Conservation (phyloP, 108 stramenopile species). For the Hondaea fermentalgiana region DNA sequence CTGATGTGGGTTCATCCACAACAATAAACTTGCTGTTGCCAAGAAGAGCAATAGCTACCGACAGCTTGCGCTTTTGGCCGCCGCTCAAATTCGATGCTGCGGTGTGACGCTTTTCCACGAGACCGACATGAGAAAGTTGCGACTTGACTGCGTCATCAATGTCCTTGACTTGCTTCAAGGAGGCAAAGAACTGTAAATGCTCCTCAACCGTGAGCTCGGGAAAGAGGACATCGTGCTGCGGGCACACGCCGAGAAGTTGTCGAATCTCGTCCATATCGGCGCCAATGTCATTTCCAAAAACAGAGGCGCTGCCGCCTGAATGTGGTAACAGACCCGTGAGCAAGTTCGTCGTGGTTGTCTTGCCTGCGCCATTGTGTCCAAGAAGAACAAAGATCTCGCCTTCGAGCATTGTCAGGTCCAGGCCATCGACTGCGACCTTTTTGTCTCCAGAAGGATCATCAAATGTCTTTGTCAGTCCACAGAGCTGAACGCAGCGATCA, state of each 20-base stretch:
- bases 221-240: slow-evolving; percentile 62
- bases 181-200: slow-evolving; percentile 52
- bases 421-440: slow-evolving; percentile 75
- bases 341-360: slow-evolving; percentile 71
- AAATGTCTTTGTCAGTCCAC: slow-evolving; percentile 51
- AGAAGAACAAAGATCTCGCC: slow-evolving; percentile 83
- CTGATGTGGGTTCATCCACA: slow-evolving; percentile 59
- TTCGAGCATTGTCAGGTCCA: slow-evolving; percentile 73
- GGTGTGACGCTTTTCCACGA: slow-evolving; percentile 43
- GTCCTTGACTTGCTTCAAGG: slow-evolving; percentile 25
- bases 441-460: slow-evolving; percentile 51
- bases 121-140: slow-evolving; percentile 45
- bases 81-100: slow-evolving; percentile 39
- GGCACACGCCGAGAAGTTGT: slow-evolving; percentile 49
- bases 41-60: slow-evolving; percentile 50
- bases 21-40: slow-evolving; percentile 46
- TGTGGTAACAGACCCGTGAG: slow-evolving; percentile 80
- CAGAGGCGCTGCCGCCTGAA: slow-evolving; percentile 64
- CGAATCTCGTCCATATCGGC: slow-evolving; percentile 32
- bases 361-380: slow-evolving; percentile 79
- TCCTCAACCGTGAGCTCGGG: slow-evolving; percentile 47
- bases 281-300: background rate
- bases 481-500: slow-evolving; percentile 17
- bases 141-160: slow-evolving; percentile 23
- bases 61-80: slow-evolving; percentile 62